phyloP scores from a whole-genome alignment of 2,329 filamentous ascomycete species.

The Trematosphaeria pertusa region DNA sequence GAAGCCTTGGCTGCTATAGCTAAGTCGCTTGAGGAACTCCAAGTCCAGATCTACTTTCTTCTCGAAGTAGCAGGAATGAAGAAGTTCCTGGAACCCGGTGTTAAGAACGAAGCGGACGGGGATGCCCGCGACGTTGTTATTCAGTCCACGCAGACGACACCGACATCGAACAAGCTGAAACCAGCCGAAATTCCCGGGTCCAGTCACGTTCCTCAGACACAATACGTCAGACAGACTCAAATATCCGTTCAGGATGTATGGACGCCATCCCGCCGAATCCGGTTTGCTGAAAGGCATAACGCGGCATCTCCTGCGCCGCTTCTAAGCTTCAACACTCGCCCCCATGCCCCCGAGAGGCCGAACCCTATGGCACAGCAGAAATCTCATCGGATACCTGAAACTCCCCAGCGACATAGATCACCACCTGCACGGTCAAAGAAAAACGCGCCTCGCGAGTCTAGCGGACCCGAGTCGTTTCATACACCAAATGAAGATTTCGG shows the following conservation, averaged over 20 bases:
- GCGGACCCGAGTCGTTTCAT: conserved; percentile 15
- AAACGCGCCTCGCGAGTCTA: conserved; percentile 6
- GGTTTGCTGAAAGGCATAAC: conserved; percentile 29
- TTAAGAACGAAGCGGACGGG: conserved; percentile 16
- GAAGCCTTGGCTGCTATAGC: conserved; percentile 32
- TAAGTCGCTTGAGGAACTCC: conserved; percentile 34
- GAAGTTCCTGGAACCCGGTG: conserved; percentile 15
- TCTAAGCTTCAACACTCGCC: conserved; percentile 11
- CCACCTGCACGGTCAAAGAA: conserved; percentile 11
- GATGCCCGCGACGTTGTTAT: conserved; percentile 30
- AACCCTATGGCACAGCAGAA: no score
- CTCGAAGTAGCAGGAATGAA: conserved; percentile 35
- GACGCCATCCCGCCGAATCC: conserved; percentile 35
- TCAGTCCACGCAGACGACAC: conserved; percentile 40
- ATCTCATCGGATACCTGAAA: conserved; percentile 30
- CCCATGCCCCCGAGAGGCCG: no score
- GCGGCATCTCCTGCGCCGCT: conserved; percentile 22
- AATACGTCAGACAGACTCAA: conserved; percentile 43
- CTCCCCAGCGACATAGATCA: conserved; percentile 27
- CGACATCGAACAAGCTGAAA: conserved; percentile 22
- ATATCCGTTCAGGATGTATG: conserved; percentile 31
- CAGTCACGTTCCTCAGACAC: conserved; percentile 39
- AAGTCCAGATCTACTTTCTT: conserved; percentile 36
- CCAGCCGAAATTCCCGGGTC: conserved; percentile 12
- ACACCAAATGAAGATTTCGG: conserved; percentile 32